Conservation (phyloP, 1,139 yeast genomes). For the Torulaspora globosa region DNA sequence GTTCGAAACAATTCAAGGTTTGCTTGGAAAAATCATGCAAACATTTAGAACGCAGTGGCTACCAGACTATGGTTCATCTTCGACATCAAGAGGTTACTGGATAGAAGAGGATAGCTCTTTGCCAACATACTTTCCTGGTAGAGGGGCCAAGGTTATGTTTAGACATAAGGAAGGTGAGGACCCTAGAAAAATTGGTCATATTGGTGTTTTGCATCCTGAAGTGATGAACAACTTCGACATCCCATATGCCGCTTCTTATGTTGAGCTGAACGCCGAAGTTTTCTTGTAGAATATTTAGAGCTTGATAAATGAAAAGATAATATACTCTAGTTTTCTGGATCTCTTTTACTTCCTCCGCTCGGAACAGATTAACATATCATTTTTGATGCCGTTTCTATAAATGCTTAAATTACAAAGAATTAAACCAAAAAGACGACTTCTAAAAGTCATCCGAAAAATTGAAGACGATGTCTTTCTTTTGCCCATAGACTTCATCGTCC, state of each 20-base stretch:
- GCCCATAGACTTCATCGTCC: conserved; percentile 24
- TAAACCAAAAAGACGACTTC: not conserved
- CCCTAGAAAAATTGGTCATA: conserved; percentile 63
- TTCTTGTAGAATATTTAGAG: conserved; percentile 48
- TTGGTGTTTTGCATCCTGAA: conserved; percentile 96
- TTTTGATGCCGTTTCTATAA: not conserved
- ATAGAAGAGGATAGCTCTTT: conserved; percentile 65
- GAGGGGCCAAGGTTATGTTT: conserved; percentile 86
- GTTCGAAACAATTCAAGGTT: conserved; percentile 90
- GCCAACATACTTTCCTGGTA: conserved; percentile 89
- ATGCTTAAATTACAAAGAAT: not conserved
- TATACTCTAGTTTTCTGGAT: not conserved
- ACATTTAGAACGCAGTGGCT: conserved; percentile 89
- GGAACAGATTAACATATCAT: not conserved
- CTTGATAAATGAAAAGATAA: conserved; percentile 10
- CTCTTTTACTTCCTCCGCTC: not conserved
- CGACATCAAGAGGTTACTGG: conserved; percentile 73
- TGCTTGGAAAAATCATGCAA: conserved; percentile 92
- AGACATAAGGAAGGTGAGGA: conserved; percentile 58
- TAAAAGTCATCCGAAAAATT: conserved; percentile 31
- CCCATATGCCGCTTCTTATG: conserved; percentile 88
- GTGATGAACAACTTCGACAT: conserved; percentile 83
- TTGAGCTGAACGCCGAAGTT: conserved; percentile 85
- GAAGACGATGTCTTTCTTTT: conserved; percentile 21
- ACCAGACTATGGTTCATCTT: conserved; percentile 47